Conservation (phyloP, 1,284 basidiomycete species). For the Golubevia sp. region DNA sequence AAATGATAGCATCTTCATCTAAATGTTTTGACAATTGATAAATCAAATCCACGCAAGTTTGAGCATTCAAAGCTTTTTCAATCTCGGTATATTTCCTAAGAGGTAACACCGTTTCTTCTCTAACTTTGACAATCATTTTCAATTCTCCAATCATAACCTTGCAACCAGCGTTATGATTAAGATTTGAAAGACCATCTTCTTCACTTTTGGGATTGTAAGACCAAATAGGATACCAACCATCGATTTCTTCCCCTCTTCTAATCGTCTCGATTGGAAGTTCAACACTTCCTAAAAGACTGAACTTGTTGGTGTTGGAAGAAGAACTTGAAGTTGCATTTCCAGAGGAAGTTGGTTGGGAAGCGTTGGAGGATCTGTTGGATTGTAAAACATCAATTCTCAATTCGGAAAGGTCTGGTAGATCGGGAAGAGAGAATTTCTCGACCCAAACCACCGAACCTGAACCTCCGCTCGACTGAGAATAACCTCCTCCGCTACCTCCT, state of each 20-base stretch:
- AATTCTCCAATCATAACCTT: slow-evolving; percentile 34
- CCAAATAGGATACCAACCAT: slow-evolving; percentile 50
- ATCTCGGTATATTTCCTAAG: slow-evolving; percentile 33
- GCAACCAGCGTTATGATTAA: too few relatives aligned
- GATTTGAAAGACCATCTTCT: too few relatives aligned
- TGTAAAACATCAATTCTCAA: slow-evolving; percentile 38
- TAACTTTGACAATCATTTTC: slow-evolving; percentile 22
- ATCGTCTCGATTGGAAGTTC: slow-evolving; percentile 43
- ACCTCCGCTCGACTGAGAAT: not conserved
- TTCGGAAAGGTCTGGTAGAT: slow-evolving; percentile 22
- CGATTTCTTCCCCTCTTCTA: slow-evolving; percentile 40
- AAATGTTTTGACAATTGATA: slow-evolving; percentile 22
- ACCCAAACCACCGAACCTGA: slow-evolving; percentile 1
- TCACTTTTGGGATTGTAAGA: slow-evolving; percentile 5
- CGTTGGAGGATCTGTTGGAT: not conserved
- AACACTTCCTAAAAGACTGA: slow-evolving; percentile 31
- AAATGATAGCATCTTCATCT: slow-evolving; percentile 32
- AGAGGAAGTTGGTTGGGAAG: slow-evolving; percentile 15
- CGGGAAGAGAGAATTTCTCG: slow-evolving; percentile 35
- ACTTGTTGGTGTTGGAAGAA: slow-evolving; percentile 14
- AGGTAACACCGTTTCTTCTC: slow-evolving; percentile 35
- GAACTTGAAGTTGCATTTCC: slow-evolving; percentile 15
- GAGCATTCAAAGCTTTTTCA: slow-evolving; percentile 18
- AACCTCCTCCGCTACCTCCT: not conserved
- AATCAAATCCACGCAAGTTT: slow-evolving; percentile 17